Conservation (phyloP, 805 yeast species). For the Barnettozyma sp. region DNA sequence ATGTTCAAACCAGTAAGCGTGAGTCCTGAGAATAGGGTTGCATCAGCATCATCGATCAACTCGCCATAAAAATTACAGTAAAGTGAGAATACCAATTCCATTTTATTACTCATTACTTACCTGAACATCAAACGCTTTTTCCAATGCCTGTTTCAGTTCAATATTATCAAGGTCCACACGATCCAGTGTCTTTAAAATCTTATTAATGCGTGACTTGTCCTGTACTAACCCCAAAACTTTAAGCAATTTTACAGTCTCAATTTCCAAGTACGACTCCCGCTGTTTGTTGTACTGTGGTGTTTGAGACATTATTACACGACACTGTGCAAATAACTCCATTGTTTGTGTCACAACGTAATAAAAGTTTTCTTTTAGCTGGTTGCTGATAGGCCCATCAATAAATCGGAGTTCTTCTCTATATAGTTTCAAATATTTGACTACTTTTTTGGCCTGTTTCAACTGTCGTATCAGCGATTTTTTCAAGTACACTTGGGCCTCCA, state of each 20-base stretch:
- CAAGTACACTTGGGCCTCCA: conserved; percentile 38
- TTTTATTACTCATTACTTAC: too few relatives aligned
- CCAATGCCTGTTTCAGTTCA: conserved; percentile 15
- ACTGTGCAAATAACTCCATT: conserved; percentile 24
- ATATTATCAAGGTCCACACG: conserved; percentile 19
- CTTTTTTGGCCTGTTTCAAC: conserved; percentile 31
- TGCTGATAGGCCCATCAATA: not conserved
- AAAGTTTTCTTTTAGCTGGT: conserved; percentile 36
- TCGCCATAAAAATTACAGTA: too few relatives aligned
- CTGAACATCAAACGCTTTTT: conserved; percentile 15
- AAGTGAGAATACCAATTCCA: too few relatives aligned
- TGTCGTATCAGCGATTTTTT: conserved; percentile 36
- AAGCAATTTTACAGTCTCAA: conserved; percentile 32
- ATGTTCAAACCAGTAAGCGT: not conserved
- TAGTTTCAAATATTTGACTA: conserved; percentile 29
- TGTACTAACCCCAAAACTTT: conserved; percentile 19
- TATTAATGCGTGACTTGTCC: conserved; percentile 20
- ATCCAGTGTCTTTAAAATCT: conserved; percentile 16
- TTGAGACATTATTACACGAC: conserved; percentile 7
- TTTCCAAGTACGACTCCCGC: conserved; percentile 35
- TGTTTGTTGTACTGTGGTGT: conserved; percentile 3
- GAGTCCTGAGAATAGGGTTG: not conserved
- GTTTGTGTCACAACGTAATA: conserved; percentile 39
- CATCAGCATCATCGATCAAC: too few relatives aligned
- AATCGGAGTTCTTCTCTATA: conserved; percentile 22